Base-by-base conservation (phyloP, 495 filamentous ascomycete species). In the Penicillium odoratum region DNA sequence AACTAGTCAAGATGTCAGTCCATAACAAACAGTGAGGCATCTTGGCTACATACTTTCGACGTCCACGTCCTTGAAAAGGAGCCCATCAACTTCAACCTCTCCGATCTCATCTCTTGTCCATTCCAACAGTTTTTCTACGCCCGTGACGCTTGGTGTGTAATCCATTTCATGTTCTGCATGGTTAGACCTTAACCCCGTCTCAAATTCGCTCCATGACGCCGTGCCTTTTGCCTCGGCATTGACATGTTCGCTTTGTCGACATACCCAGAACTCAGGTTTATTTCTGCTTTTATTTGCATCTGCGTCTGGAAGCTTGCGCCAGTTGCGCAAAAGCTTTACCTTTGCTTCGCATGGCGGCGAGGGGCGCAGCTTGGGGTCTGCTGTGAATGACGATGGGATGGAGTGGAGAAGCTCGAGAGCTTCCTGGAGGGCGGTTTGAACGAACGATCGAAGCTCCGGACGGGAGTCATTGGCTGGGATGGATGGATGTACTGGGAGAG, bases 131-230 rank as follows among this genome's bases (percentile, higher is more conserved):
- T 74, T 61, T 48, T 81, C 73, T 25, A 81, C 78, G 18, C 75
- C 77, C n/a, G 83, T 73, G 7, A 91, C 82, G 52, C 78, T 81
- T 13, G 88, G 88, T 33, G 89, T 94, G 68, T 89, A 92, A 43
- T 81, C 81, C 65, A 71, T 78, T 71, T 95, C 91, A 58, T 88
- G 79, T 69, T 81, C 72, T 5, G 81, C 81, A 70, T 93, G 91
- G 48, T 84, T 69, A 11, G 77, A 70, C 59, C 83, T 79, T 61
- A 92, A 71, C 34, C 80, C 82, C 1, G 59, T 57, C 25, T 80
- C 74, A 60, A 93, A 92, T 59, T 93, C 90, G 0, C 57, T 69
- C 78, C 82, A 90, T 21, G 69, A 79, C 7, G 87, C 89, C 5
- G 88, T 86, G 0, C 87, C 88, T 15, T 75, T 64, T 5, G 71